Evolutionary conservation across 257 asterid genomes (phyloP).

Genomic region (Capsicum pubescens): DNA sequence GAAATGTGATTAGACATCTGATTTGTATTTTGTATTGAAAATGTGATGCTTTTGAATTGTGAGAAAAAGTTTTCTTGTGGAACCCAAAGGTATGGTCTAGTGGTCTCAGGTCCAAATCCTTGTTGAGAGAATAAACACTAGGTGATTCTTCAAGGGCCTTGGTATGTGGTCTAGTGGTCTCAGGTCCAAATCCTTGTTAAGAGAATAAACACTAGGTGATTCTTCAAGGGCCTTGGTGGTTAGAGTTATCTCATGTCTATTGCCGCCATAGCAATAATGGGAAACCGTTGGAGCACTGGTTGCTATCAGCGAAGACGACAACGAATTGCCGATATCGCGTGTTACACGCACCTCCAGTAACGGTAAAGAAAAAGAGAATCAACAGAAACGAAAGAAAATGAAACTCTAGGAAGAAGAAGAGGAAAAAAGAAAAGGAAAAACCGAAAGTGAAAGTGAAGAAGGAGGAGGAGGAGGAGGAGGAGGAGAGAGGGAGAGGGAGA

Average conservation of each 20-base stretch:
- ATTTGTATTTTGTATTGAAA: neutral
- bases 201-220: no score
- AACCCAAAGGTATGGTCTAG: no score
- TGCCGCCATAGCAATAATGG: constrained; percentile 23
- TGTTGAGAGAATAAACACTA: no score
- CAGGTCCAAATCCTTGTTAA: no score
- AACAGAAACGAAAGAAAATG: constrained; percentile 44
- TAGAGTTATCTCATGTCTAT: neutral
- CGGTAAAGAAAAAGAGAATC: constrained; percentile 11
- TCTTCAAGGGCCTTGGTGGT: no score
- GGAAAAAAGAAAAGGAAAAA: constrained; percentile 25
- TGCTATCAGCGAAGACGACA: constrained; percentile 26
- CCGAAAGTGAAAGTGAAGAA: constrained; percentile 3
- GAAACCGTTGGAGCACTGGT: constrained; percentile 30
- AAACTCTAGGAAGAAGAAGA: constrained; percentile 35
- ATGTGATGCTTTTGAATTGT: neutral
- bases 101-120: no score
- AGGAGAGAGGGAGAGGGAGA: constrained; percentile 30
- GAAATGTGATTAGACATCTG: neutral
- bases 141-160: no score
- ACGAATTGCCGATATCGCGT: constrained; percentile 5
- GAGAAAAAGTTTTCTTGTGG: neutral
- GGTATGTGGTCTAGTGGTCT: no score
- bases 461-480: neutral
- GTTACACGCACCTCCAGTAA: neutral